These are phyloP conservation scores for Cudoniella acicularis DNA, from an alignment of 495 filamentous ascomycete genomes.

Conservation along the genomic window DNA sequence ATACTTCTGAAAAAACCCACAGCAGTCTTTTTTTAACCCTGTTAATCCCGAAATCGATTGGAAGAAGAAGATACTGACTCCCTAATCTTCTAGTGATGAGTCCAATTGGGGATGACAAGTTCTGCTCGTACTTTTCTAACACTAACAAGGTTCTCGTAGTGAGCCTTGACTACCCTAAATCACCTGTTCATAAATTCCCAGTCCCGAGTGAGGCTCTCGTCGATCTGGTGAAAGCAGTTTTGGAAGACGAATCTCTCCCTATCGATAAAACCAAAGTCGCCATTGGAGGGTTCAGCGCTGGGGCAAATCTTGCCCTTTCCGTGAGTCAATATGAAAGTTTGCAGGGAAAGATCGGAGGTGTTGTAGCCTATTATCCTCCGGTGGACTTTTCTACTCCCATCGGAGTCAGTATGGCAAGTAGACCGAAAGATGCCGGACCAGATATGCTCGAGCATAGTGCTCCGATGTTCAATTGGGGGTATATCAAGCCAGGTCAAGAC, in stretches of 20 bases:
- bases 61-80: no score
- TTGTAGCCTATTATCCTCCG: conserved; percentile 34
- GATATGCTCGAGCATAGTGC: conserved; percentile 25
- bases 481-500: conserved; percentile 31
- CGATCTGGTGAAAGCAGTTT: conserved; percentile 21
- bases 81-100: no score
- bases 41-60: no score
- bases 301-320: conserved; percentile 32
- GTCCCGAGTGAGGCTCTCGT: conserved; percentile 28
- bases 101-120: conserved; percentile 30
- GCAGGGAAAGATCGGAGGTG: conserved; percentile 29
- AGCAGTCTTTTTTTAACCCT: no score
- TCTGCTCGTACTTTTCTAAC: conserved; percentile 30
- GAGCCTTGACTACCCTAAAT: conserved; percentile 35
- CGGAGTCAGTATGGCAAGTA: conserved; percentile 24
- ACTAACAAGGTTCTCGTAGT: conserved; percentile 33
- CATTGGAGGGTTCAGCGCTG: conserved; percentile 38
- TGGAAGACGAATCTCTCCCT: conserved; percentile 26
- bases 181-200: conserved; percentile 32
- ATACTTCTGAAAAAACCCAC: no score
- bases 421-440: conserved; percentile 22
- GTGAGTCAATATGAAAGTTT: conserved; percentile 28
- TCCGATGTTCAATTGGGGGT: conserved; percentile 34
- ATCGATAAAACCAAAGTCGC: conserved; percentile 26
- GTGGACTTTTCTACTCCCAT: conserved; percentile 29